Evolutionary conservation across 441 rosid genomes (phyloP).

Genomic region (Pelargonium myrrhifolium): DNA sequence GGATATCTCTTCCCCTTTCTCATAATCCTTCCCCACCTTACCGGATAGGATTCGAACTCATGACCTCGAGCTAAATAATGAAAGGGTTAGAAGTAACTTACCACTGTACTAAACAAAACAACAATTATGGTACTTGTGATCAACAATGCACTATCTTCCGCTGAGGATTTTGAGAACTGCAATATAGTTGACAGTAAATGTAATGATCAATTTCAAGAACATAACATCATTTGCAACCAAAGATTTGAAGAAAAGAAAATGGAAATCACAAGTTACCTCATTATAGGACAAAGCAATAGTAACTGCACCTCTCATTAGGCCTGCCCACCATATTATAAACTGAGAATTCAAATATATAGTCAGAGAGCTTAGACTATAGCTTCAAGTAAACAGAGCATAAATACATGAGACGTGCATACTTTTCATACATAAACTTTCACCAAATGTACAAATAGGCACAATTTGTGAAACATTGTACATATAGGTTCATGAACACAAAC

Average conservation of each 20-base stretch:
- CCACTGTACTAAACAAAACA: constrained; percentile 62
- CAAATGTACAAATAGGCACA: no score
- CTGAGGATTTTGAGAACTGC: constrained; percentile 38
- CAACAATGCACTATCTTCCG: constrained; percentile 34
- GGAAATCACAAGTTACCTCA: constrained; percentile 23
- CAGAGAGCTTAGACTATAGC: constrained; percentile 2
- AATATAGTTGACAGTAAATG: background rate
- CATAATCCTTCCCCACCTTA: no score
- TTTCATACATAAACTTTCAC: no score
- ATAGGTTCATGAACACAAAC: no score
- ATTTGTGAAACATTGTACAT: no score
- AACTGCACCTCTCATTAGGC: constrained; percentile 68
- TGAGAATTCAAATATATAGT: constrained; percentile 24
- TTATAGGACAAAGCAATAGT: constrained; percentile 56
- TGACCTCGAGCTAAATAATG: no score
- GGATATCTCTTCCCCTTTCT: no score
- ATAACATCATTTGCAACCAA: constrained; percentile 7
- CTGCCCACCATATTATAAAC: constrained; percentile 76
- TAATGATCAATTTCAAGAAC: background rate
- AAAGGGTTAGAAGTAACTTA: constrained; percentile 21
- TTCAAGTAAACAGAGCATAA: no score
- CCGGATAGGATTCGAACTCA: no score
- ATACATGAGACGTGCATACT: no score
- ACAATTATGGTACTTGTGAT: constrained; percentile 51
- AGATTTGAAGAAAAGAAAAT: background rate